A percentile compares a stretch with the other conserved stretches of the same genome.
Conservation (phyloP, 2,329 filamentous ascomycete genomes). For the Talaromyces sp. region DNA sequence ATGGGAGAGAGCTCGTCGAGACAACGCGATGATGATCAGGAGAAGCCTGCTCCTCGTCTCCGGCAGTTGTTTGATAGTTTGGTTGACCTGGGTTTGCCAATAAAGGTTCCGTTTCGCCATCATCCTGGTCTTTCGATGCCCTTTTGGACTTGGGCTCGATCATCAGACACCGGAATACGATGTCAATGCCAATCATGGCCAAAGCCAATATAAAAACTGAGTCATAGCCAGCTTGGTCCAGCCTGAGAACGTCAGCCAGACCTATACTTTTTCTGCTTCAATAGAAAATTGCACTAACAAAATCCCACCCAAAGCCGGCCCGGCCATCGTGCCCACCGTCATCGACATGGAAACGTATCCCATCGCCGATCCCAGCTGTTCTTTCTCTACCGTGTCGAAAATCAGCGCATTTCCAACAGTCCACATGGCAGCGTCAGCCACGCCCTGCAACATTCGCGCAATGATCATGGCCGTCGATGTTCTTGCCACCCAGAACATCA, state of each 20-base stretch:
- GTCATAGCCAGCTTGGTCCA: constrained; percentile 22
- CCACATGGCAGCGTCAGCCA: constrained; percentile 56
- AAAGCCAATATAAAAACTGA: constrained; percentile 30
- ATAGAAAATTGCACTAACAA: constrained; percentile 4
- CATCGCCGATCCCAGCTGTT: constrained; percentile 55
- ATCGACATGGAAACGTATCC: constrained; percentile 49
- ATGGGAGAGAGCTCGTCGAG: constrained; percentile 11
- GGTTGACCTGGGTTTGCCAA: neutral
- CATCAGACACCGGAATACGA: constrained; percentile 54
- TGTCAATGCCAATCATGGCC: constrained; percentile 51
- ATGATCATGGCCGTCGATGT: constrained; percentile 43
- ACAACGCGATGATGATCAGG: constrained; percentile 1
- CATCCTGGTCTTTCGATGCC: constrained; percentile 9
- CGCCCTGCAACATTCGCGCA: constrained; percentile 52
- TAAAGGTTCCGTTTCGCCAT: constrained; percentile 10
- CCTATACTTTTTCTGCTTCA: neutral
- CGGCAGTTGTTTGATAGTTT: neutral
- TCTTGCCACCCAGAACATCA: constrained; percentile 48
- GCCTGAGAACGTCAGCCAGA: constrained; percentile 9
- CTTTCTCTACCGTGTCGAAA: constrained; percentile 52
- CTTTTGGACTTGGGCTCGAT: constrained; percentile 42
- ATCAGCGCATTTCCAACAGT: constrained; percentile 54
- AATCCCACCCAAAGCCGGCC: constrained; percentile 42
- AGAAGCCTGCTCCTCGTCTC: constrained; percentile 10
- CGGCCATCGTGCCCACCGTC: constrained; percentile 50